These are phyloP conservation scores for Rosa lucieae DNA, from an alignment of 306 rosid species.

Conservation along the genomic window DNA sequence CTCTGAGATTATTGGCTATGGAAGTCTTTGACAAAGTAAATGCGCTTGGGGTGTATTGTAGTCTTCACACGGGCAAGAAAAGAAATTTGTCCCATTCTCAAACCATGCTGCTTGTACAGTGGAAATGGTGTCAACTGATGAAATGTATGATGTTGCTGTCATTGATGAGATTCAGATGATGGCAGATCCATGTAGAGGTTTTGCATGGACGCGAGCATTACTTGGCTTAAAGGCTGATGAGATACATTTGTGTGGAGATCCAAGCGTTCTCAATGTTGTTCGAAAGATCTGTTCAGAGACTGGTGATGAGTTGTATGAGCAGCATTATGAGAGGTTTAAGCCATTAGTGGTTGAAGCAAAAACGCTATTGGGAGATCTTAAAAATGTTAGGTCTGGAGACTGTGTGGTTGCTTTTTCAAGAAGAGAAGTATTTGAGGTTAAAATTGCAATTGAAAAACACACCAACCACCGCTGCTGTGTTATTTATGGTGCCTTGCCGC, in stretches of 20 bases:
- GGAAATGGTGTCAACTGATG: conserved; percentile 84
- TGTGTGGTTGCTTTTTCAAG: conserved; percentile 97
- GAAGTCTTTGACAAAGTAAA: conserved; percentile 97
- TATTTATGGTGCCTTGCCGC: conserved; percentile 91
- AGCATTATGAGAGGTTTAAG: conserved; percentile 84
- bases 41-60: conserved; percentile 77
- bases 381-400: conserved; percentile 79
- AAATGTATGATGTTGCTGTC: conserved; percentile 79
- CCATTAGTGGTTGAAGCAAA: conserved; percentile 93
- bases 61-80: conserved; percentile 85
- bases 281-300: conserved; percentile 67
- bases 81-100: conserved; percentile 75
- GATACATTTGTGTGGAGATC: conserved; percentile 88
- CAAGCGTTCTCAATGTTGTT: conserved; percentile 77
- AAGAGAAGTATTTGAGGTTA: conserved; percentile 92
- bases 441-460: conserved; percentile 75
- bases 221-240: conserved; percentile 92
- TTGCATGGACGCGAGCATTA: conserved; percentile 87
- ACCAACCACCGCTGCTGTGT: conserved; percentile 83
- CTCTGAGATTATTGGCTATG: conserved; percentile 88
- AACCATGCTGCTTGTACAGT: conserved; percentile 83
- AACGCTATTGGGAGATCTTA: conserved; percentile 76
- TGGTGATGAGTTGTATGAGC: conserved; percentile 77
- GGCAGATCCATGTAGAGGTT: conserved; percentile 71
- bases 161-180: conserved; percentile 94